phyloP scores from a whole-genome alignment of 257 asterid species.

The Petrea volubilis region DNA sequence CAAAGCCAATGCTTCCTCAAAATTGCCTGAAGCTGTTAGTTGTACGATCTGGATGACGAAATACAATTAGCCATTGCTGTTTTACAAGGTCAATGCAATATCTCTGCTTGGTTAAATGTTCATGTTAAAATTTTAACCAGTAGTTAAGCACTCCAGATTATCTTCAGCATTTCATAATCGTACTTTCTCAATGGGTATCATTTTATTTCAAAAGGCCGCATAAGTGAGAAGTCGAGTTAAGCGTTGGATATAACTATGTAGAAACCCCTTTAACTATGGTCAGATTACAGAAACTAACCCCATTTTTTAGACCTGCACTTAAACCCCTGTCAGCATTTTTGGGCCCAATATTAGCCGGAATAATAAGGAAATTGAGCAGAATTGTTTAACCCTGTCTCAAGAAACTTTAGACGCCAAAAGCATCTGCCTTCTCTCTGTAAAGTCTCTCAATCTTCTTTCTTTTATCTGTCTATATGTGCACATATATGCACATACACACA shows the following conservation, averaged over 20 bases:
- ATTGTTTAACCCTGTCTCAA: neutral
- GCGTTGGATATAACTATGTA: no score
- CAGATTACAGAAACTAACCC: no score
- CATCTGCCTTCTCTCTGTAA: neutral
- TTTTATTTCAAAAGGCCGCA: constrained; percentile 8
- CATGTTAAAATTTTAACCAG: neutral
- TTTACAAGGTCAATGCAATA: neutral
- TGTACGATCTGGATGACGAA: constrained; percentile 80
- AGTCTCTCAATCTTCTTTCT: neutral
- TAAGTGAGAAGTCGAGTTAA: constrained; percentile 3
- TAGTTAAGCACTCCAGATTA: neutral
- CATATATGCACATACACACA: neutral
- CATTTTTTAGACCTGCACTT: neutral
- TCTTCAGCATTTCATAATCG: neutral
- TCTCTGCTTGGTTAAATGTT: constrained; percentile 20
- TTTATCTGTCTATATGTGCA: neutral
- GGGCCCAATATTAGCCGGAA: neutral
- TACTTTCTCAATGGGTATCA: constrained; percentile 4
- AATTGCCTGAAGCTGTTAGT: constrained; percentile 94
- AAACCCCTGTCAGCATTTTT: neutral
- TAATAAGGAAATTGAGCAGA: neutral
- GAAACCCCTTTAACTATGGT: neutral
- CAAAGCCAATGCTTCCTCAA: constrained; percentile 96
- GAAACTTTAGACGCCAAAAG: neutral
- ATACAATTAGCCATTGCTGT: constrained; percentile 22